phyloP scores from a whole-genome alignment of 2,329 filamentous ascomycete genomes.

The Bipolaris oryzae region DNA sequence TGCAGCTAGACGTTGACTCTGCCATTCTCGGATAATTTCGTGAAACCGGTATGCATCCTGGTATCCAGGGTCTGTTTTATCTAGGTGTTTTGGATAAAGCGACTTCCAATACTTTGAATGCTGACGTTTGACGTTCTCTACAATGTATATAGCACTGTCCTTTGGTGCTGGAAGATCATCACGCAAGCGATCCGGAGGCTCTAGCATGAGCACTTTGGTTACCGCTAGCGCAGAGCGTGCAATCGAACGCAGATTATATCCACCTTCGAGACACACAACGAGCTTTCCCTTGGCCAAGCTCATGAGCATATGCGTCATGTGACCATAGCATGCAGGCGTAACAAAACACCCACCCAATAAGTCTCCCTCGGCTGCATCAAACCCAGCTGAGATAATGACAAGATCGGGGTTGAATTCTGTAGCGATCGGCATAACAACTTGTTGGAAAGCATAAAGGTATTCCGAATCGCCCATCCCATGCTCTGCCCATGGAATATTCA shows the following conservation, averaged over 20 bases:
- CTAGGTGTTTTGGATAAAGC: conserved; percentile 70
- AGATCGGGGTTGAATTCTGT: conserved; percentile 92
- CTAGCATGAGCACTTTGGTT: conserved; percentile 90
- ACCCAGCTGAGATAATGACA: conserved; percentile 93
- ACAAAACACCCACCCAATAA: conserved; percentile 93
- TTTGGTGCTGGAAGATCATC: conserved; percentile 55
- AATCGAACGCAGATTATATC: conserved; percentile 92
- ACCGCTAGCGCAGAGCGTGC: conserved; percentile 91
- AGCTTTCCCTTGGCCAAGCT: conserved; percentile 87
- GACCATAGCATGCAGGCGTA: conserved; percentile 86
- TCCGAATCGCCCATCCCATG: conserved; percentile 92
- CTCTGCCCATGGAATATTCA: conserved; percentile 72
- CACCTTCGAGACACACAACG: conserved; percentile 91
- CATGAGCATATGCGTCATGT: conserved; percentile 99
- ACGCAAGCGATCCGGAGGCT: conserved; percentile 73
- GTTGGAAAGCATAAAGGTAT: conserved; percentile 95
- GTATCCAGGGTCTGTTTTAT: conserved; percentile 37
- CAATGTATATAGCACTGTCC: conserved; percentile 58
- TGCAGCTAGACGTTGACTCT: conserved; percentile 72
- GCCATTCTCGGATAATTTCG: conserved; percentile 78
- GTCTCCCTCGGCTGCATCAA: conserved; percentile 93
- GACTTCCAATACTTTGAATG: conserved; percentile 82
- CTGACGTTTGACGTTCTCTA: conserved; percentile 62
- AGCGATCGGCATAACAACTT: conserved; percentile 94
- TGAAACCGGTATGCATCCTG: conserved; percentile 65